Conservation (phyloP, 2,329 filamentous ascomycete genomes). For the Cladophialophora psammophila region DNA sequence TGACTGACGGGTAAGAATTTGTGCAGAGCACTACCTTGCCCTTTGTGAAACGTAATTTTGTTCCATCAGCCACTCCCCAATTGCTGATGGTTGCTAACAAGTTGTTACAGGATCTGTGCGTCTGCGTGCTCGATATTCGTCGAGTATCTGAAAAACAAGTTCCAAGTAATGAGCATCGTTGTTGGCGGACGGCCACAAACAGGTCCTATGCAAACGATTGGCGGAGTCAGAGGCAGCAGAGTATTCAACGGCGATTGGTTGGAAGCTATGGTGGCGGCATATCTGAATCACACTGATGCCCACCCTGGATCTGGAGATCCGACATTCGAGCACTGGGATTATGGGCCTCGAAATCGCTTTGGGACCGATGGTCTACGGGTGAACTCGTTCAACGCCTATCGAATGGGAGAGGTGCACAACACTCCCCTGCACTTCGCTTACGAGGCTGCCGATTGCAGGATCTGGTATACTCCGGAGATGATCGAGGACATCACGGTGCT, state of each 20-base stretch:
- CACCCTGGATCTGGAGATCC: background rate
- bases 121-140: slow-evolving; percentile 66
- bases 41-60: no score
- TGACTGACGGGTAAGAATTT: slow-evolving; percentile 55
- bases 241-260: background rate
- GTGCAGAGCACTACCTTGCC: background rate
- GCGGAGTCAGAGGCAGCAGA: slow-evolving; percentile 64
- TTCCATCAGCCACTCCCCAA: background rate
- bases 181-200: slow-evolving; percentile 59
- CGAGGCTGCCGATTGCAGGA: slow-evolving; percentile 66
- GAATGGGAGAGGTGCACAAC: slow-evolving; percentile 50
- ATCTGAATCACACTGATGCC: background rate
- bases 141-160: slow-evolving; percentile 61
- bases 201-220: slow-evolving; percentile 66
- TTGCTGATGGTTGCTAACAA: background rate
- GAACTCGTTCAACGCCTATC: slow-evolving; percentile 48
- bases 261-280: background rate
- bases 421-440: slow-evolving; percentile 56
- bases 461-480: slow-evolving; percentile 26
- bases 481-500: slow-evolving; percentile 13
- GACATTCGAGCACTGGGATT: background rate
- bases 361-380: background rate
- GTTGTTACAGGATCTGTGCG: slow-evolving; percentile 50
- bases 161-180: slow-evolving; percentile 63
- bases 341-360: background rate